These are phyloP conservation scores for Leccinellum luteum DNA, from an alignment of 768 basidiomycete genomes.

Conservation along the genomic window DNA sequence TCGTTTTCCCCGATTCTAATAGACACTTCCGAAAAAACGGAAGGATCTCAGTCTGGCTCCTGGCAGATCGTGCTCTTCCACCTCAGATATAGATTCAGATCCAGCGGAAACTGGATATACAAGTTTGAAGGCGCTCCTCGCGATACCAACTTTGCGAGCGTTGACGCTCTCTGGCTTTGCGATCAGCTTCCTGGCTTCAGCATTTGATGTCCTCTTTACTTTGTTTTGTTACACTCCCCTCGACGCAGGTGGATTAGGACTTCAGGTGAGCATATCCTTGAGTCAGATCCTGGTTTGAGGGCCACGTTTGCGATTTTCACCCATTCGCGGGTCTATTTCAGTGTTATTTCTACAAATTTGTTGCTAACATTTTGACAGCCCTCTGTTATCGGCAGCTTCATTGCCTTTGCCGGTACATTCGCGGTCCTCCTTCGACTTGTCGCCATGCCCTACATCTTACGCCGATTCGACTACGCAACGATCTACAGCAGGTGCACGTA, in stretches of 20 bases:
- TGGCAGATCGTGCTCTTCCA: not conserved
- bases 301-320: not conserved
- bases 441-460: conserved; percentile 38
- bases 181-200: not conserved
- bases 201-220: not conserved
- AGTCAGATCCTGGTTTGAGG: not conserved
- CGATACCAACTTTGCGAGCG: not conserved
- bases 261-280: conserved; percentile 38
- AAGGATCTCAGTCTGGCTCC: not conserved
- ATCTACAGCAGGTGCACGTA: conserved; percentile 4
- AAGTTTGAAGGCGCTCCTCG: not conserved
- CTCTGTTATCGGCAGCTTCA: conserved; percentile 53
- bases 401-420: conserved; percentile 48
- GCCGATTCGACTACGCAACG: conserved; percentile 8
- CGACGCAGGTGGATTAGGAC: conserved; percentile 32
- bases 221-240: not conserved
- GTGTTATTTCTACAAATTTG: conserved; percentile 11
- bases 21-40: conserved; percentile 3
- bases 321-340: not conserved
- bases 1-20: not conserved
- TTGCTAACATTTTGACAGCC: conserved; percentile 32
- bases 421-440: conserved; percentile 47
- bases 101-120: not conserved
- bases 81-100: not conserved
- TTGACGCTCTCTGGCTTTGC: not conserved